A percentile compares a stretch with the other conserved stretches of the same genome.
These are phyloP conservation scores for Calonectria pseudoturangicola DNA, from an alignment of 2,329 filamentous ascomycete species.

Conservation along the genomic window DNA sequence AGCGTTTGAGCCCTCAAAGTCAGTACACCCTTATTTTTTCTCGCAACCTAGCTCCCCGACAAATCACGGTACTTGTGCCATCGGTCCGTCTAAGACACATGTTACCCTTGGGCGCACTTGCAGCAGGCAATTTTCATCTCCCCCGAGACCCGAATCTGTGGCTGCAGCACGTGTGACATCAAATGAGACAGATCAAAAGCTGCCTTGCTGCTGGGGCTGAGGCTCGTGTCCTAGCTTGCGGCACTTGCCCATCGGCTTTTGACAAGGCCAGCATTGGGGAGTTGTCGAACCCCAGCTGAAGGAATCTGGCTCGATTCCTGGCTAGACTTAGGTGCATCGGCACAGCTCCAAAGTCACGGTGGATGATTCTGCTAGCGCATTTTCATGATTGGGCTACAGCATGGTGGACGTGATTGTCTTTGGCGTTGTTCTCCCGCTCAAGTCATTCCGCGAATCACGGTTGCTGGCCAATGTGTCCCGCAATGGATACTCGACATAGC, in stretches of 20 bases:
- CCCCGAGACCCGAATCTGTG: slow-evolving; percentile 25
- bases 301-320: slow-evolving; percentile 8
- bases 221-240: slow-evolving; percentile 13
- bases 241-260: slow-evolving; percentile 21
- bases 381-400: slow-evolving; percentile 2
- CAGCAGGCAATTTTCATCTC: slow-evolving; percentile 21
- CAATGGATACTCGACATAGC: slow-evolving; percentile 25
- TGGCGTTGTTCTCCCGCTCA: slow-evolving; percentile 5
- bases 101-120: slow-evolving; percentile 8
- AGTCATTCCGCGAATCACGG: slow-evolving; percentile 9
- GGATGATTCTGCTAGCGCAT: slow-evolving; percentile 21
- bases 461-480: background rate
- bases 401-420: slow-evolving; percentile 23
- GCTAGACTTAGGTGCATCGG: background rate
- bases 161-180: slow-evolving; percentile 29
- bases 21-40: slow-evolving; percentile 19
- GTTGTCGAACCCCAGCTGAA: background rate
- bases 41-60: slow-evolving; percentile 2
- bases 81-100: slow-evolving; percentile 32
- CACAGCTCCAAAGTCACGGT: background rate
- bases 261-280: background rate
- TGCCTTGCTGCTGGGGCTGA: slow-evolving; percentile 15
- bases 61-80: slow-evolving; percentile 24
- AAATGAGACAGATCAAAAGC: slow-evolving; percentile 6
- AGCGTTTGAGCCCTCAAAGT: slow-evolving; percentile 27